These are phyloP conservation scores for Lactifluus hygrophoroides DNA, from an alignment of 768 basidiomycete genomes.

Conservation along the genomic window DNA sequence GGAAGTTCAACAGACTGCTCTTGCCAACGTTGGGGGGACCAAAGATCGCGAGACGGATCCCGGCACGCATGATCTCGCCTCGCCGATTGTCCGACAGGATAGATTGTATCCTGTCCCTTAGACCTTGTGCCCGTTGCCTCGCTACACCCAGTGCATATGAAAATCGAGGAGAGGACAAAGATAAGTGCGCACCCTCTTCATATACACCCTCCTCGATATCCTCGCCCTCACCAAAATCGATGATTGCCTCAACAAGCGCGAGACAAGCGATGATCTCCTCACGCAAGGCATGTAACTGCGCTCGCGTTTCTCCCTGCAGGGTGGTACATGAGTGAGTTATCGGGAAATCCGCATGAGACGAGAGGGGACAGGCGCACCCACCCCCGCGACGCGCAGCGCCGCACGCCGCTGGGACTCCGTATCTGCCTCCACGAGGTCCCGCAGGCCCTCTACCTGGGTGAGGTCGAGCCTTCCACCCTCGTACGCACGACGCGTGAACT, in stretches of 20 bases:
- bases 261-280: conserved; percentile 61
- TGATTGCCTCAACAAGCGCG: conserved; percentile 77
- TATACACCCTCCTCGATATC: conserved; percentile 79
- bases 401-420: conserved; percentile 73
- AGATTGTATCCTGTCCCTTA: conserved; percentile 43
- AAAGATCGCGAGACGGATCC: conserved; percentile 79
- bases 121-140: conserved; percentile 36
- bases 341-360: not conserved
- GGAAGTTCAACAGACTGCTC: conserved; percentile 77
- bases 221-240: conserved; percentile 91
- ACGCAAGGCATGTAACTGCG: conserved; percentile 56
- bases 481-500: conserved; percentile 83
- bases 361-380: conserved; percentile 30
- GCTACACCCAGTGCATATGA: conserved; percentile 35
- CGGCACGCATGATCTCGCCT: conserved; percentile 78
- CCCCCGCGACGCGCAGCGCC: conserved; percentile 61
- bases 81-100: conserved; percentile 64
- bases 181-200: conserved; percentile 61
- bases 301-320: conserved; percentile 51
- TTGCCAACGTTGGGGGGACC: conserved; percentile 95
- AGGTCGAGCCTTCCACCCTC: conserved; percentile 74
- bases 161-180: too few species aligned
- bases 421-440: conserved; percentile 82
- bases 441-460: conserved; percentile 82
- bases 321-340: conserved; percentile 8